Evolutionary conservation across 768 basidiomycete genomes (phyloP).

Genomic region (Collybia mongolica): DNA sequence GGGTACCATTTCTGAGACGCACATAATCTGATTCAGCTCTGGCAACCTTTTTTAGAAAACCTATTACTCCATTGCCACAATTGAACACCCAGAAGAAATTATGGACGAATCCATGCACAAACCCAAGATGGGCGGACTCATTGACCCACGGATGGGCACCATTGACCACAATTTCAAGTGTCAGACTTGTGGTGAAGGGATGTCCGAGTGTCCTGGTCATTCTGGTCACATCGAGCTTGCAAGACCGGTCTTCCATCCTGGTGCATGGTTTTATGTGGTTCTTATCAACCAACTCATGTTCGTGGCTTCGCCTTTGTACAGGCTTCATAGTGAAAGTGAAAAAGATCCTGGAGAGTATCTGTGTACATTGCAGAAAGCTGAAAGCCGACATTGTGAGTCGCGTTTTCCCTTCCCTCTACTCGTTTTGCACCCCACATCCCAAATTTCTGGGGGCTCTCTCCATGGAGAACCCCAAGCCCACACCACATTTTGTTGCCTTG

Average conservation of each 20-base stretch:
- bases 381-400: slow-evolving; percentile 97
- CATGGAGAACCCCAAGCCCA: slow-evolving; percentile 96
- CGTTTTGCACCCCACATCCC: slow-evolving; percentile 94
- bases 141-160: slow-evolving; percentile 98
- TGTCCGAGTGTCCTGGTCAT: slow-evolving; percentile 99
- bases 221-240: slow-evolving; percentile 99
- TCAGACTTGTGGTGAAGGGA: slow-evolving; percentile 99
- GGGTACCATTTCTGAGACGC: too few relatives aligned
- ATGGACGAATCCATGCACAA: slow-evolving; percentile 93
- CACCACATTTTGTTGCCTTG: slow-evolving; percentile 73
- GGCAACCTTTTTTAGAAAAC: slow-evolving; percentile 86
- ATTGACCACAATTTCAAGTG: slow-evolving; percentile 98
- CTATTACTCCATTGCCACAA: slow-evolving; percentile 95
- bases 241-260: slow-evolving; percentile 93
- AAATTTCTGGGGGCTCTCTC: slow-evolving; percentile 99
- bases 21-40: too few relatives aligned
- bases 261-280: slow-evolving; percentile 50
- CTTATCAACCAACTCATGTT: too few relatives aligned
- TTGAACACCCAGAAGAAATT: slow-evolving; percentile 97
- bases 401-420: slow-evolving; percentile 75
- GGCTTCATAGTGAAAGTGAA: slow-evolving; percentile 99
- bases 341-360: slow-evolving; percentile 98
- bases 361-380: slow-evolving; percentile 97
- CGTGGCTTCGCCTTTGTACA: slow-evolving; percentile 25
- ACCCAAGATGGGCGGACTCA: slow-evolving; percentile 90